A percentile compares a stretch with the other conserved stretches of the same genome.
phyloP scores from a whole-genome alignment of 2,329 filamentous ascomycete genomes.

The Cadophora malorum region DNA sequence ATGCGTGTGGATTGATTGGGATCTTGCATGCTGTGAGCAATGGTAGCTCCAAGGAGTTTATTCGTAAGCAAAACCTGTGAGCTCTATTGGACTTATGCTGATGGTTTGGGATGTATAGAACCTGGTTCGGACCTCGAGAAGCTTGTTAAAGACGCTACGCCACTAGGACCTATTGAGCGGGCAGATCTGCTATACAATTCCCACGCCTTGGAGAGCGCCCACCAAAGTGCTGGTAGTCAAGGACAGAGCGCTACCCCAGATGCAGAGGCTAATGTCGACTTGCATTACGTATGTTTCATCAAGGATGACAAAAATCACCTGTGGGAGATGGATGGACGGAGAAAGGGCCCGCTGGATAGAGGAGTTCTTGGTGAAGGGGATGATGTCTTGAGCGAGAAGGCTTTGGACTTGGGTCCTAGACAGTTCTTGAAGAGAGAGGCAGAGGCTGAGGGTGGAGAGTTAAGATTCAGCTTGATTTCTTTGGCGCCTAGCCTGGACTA shows the following conservation, averaged over 20 bases:
- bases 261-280: constrained; percentile 78
- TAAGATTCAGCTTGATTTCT: constrained; percentile 44
- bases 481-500: constrained; percentile 33
- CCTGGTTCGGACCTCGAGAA: constrained; percentile 56
- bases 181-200: constrained; percentile 81
- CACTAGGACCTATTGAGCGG: constrained; percentile 69
- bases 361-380: constrained; percentile 60
- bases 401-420: constrained; percentile 68
- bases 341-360: constrained; percentile 62
- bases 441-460: constrained; percentile 37
- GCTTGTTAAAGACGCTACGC: constrained; percentile 73
- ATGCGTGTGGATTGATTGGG: constrained; percentile 92
- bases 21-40: constrained; percentile 85
- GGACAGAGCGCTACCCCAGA: constrained; percentile 75
- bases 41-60: constrained; percentile 81
- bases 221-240: constrained; percentile 85
- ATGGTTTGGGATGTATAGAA: constrained; percentile 25
- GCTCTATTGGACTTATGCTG: background rate
- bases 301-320: constrained; percentile 68
- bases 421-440: constrained; percentile 48
- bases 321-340: constrained; percentile 75
- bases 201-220: constrained; percentile 76
- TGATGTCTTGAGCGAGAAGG: constrained; percentile 78
- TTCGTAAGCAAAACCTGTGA: constrained; percentile 69
- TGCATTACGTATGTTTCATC: constrained; percentile 96